A percentile compares a stretch with the other conserved stretches of the same genome.
Conservation (phyloP, 148 eudicot species). For the Selenicereus undatus region DNA sequence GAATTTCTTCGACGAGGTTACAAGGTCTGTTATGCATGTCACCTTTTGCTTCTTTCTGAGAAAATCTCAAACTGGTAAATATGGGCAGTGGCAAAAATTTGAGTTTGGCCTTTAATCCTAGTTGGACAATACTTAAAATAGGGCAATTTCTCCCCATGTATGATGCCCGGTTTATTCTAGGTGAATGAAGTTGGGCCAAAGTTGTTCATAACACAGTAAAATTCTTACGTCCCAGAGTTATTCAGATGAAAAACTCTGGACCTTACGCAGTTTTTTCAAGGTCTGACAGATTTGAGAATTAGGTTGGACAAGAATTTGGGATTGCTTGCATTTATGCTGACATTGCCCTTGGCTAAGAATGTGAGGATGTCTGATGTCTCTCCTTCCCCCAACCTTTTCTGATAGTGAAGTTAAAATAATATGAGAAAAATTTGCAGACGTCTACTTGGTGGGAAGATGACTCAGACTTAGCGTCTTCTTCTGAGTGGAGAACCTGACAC, state of each 20-base stretch:
- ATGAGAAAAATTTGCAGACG: conserved; percentile 19
- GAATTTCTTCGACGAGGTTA: conserved; percentile 93
- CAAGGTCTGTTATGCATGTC: conserved; percentile 44
- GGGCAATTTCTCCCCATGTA: neutral
- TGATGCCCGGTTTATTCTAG: neutral
- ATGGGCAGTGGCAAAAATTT: neutral
- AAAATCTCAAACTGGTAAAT: neutral
- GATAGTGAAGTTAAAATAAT: neutral
- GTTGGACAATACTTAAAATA: neutral
- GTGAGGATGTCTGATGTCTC: neutral
- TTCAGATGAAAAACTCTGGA: neutral
- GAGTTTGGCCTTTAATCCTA: neutral
- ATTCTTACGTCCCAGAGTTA: neutral
- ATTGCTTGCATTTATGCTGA: no score
- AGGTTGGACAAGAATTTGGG: no score
- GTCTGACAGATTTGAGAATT: no score
- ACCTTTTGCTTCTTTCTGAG: conserved; percentile 1
- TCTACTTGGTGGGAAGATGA: conserved; percentile 40
- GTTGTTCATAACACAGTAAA: neutral
- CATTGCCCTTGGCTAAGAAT: neutral
- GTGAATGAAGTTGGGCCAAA: neutral
- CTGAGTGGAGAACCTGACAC: conserved; percentile 38
- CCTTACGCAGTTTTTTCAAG: no score
- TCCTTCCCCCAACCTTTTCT: neutral
- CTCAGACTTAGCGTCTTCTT: conserved; percentile 27